A percentile compares a stretch with the other conserved stretches of the same genome.
Conservation (phyloP, 495 filamentous ascomycete genomes). For the Evansstolkia leycettana region DNA sequence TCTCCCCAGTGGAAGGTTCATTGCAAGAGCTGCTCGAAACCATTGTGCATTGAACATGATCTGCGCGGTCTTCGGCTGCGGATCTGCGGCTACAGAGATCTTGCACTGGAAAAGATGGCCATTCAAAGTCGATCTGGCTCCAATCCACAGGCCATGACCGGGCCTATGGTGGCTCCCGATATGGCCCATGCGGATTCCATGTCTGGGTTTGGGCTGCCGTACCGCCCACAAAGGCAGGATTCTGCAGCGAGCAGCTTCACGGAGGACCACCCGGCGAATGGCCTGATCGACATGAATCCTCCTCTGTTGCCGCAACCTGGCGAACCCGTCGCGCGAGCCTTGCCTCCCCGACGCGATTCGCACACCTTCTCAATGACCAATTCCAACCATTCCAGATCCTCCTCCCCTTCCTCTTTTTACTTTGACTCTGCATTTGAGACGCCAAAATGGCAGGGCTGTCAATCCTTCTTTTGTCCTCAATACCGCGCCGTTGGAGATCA, state of each 20-base stretch:
- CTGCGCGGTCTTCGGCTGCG: conserved; percentile 46
- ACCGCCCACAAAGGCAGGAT: conserved; percentile 20
- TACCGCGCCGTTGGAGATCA: conserved; percentile 38
- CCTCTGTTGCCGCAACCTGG: conserved; percentile 3
- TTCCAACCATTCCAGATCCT: conserved; percentile 29
- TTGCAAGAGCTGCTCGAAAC: conserved; percentile 44
- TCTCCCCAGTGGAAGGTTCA: conserved; percentile 46
- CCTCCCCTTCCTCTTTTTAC: conserved; percentile 27
- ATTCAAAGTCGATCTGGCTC: conserved; percentile 20
- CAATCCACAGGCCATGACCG: conserved; percentile 1
- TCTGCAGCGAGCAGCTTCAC: conserved; percentile 32
- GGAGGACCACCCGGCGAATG: conserved; percentile 22
- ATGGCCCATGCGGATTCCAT: too few species aligned
- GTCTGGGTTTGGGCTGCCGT: conserved; percentile 24
- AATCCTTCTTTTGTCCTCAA: conserved; percentile 43
- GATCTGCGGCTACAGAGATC: conserved; percentile 46
- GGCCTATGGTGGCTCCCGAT: conserved; percentile 2
- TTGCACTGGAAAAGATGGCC: conserved; percentile 38
- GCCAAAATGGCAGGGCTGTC: conserved; percentile 43
- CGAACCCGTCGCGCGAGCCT: not conserved
- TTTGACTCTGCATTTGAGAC: conserved; percentile 25
- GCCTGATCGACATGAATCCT: conserved; percentile 9
- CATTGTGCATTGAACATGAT: conserved; percentile 51
- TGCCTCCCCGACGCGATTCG: conserved; percentile 5
- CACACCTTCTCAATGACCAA: conserved; percentile 25